phyloP scores from a whole-genome alignment of 306 rosid species.

The Oxytropis ochrocephala region DNA sequence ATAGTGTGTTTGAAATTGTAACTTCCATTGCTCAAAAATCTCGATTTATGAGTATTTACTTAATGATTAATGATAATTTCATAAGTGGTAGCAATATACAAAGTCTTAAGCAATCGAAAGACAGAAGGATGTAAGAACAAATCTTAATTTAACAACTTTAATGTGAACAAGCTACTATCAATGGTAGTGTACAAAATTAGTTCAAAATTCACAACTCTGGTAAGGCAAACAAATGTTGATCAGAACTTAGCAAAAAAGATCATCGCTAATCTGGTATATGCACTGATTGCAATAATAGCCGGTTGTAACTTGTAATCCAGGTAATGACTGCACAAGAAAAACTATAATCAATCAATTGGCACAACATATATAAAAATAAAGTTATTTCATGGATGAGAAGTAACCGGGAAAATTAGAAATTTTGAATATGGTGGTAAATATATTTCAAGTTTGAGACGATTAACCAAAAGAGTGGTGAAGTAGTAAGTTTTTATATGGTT shows the following conservation, averaged over 20 bases:
- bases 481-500: background rate
- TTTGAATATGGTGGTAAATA: background rate
- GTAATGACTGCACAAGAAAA: slow-evolving; percentile 13
- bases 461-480: background rate
- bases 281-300: background rate
- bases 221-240: slow-evolving; percentile 16
- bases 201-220: slow-evolving; percentile 10
- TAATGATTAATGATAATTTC: no score
- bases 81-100: no score
- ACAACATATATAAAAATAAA: background rate
- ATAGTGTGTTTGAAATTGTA: no score
- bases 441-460: background rate
- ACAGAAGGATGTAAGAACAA: background rate
- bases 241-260: slow-evolving; percentile 4
- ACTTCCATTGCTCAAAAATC: no score
- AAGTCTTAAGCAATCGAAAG: background rate
- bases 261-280: background rate
- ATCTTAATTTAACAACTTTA: background rate
- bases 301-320: slow-evolving; percentile 1
- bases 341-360: slow-evolving; percentile 14
- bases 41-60: no score
- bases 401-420: background rate
- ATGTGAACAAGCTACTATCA: background rate
- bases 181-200: slow-evolving; percentile 20
- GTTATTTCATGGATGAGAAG: background rate